phyloP scores from a whole-genome alignment of 306 rosid genomes.

The Gleditsia sinensis region DNA sequence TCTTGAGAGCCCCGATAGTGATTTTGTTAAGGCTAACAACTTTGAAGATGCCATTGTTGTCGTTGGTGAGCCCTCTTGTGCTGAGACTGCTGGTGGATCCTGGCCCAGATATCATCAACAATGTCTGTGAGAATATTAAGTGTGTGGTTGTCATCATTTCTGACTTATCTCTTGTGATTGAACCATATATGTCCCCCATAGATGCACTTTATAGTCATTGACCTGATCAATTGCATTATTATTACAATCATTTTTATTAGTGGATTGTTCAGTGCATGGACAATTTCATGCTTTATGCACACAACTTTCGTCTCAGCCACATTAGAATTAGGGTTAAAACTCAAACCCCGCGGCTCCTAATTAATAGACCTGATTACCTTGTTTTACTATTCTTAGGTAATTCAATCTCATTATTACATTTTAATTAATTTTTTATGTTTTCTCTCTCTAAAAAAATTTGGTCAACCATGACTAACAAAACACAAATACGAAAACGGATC shows the following conservation, averaged over 20 bases:
- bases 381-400: too few relatives aligned
- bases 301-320: too few relatives aligned
- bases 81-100: conserved; percentile 70
- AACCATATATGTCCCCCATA: conserved; percentile 68
- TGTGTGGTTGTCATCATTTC: conserved; percentile 75
- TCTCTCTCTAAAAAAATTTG: too few relatives aligned
- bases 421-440: too few relatives aligned
- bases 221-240: conserved; percentile 2
- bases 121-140: conserved; percentile 67
- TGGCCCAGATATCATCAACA: conserved; percentile 65
- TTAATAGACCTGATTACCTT: too few relatives aligned
- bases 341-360: too few relatives aligned
- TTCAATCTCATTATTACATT: too few relatives aligned
- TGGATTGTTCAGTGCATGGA: not conserved
- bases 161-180: conserved; percentile 83
- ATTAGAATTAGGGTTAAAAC: too few relatives aligned
- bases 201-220: conserved; percentile 33
- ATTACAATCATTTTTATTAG: not conserved
- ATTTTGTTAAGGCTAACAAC: conserved; percentile 64
- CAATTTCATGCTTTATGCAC: too few relatives aligned
- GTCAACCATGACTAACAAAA: too few relatives aligned
- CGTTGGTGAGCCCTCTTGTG: conserved; percentile 85
- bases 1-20: conserved; percentile 67
- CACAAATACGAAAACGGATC: too few relatives aligned
- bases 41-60: conserved; percentile 80